Evolutionary conservation across 2,329 filamentous ascomycete species (phyloP), one percentile per base, ranked within the genome.

Genomic region (Exserohilum rostratum): DNA sequence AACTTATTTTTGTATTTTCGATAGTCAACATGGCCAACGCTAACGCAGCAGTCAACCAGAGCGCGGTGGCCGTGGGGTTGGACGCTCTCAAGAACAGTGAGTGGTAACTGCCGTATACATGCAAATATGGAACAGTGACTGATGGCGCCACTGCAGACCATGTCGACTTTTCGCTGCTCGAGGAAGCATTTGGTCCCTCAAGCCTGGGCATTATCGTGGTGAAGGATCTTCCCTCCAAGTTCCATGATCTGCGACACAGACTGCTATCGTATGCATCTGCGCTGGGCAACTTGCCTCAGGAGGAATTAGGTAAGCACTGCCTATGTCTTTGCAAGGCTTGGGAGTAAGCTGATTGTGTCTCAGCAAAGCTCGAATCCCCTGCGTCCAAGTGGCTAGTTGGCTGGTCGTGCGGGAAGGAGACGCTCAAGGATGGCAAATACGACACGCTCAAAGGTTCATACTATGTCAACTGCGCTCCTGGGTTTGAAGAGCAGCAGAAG

Each of bases 141-240:
- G 34, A 47, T 40, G 40, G 22, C 35, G 18, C 11, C 20, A 33
- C 13, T 27, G 34, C 11, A 90, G 89, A 86, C 17, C 83, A 82
- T 53, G 81, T 93, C 40, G 82, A 88, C 0, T 88, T 91, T 47
- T 82, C 85, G 51, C 84, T 84, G 0, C 82, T 95, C 10, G 85
- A 90, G 66, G 77, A 89, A 64, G 95, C 95, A 0, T 98, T 99
- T 72, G 95, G 95, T 0, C 91, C 93, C 1, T 86, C 90, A 22
- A 96, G 92, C 2, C 81, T 98, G 11, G 95, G 95, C 0, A 96
- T 99, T 47, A 88, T 99, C 50, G 80, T 98, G n/a, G 93, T 99
- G 43, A 91, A 90, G 71, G 90, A 92, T 71, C 85, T 98, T 0
- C 90, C 92, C 0, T 59, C 82, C 5, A 80, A 85, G 47, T 99